Evolutionary conservation across 2,329 filamentous ascomycete species (phyloP), one percentile per base, ranked within the genome.

Genomic region (Colletotrichum liaoningense): DNA sequence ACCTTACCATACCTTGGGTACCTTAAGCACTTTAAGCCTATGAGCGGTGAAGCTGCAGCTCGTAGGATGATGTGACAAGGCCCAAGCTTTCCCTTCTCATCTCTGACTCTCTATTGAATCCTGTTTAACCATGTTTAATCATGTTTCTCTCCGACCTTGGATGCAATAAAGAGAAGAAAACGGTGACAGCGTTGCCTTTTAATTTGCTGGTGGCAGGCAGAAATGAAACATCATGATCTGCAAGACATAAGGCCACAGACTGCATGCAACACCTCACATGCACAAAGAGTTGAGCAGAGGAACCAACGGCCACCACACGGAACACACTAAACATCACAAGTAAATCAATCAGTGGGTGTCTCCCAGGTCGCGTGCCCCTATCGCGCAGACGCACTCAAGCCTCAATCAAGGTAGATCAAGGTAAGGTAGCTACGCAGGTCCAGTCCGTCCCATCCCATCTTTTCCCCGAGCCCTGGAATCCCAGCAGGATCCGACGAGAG

Each of bases 361-460:
- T 28, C 49, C 24, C 22, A 69, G 72, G 72, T 74, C 72, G 64
- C 72, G 64, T 74, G 72, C 69, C 72, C 72, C 68, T 63, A 67
- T 72, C 33, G 33, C 33, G 33, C 33, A 33, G 30, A 33, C 30
- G 30, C 9, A 33, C 9, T 11, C 30, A 33, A 11, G 9, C 33
- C 33, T 33, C 33, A 33, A 4, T 26, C 26, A 26, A 33, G 33
- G 33, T 33, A 33, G 33, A 38, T 69, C 57, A 33, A 33, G 33
- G 33, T 33, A 33, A 33, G 33, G 33, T 33, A 56, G 42, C 56
- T 49, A 55, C 30, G 57, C 52, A 69, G 52, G 52, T 54, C 24
- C 49, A 42, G 38, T 42, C 38, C 55, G 49, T 49, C 42, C 42
- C 42, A 42, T 42, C 38, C 33, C 33, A 33, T 33, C 16, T 42